Conservation (phyloP, 768 basidiomycete genomes). For the Pleurotus eryngii region DNA sequence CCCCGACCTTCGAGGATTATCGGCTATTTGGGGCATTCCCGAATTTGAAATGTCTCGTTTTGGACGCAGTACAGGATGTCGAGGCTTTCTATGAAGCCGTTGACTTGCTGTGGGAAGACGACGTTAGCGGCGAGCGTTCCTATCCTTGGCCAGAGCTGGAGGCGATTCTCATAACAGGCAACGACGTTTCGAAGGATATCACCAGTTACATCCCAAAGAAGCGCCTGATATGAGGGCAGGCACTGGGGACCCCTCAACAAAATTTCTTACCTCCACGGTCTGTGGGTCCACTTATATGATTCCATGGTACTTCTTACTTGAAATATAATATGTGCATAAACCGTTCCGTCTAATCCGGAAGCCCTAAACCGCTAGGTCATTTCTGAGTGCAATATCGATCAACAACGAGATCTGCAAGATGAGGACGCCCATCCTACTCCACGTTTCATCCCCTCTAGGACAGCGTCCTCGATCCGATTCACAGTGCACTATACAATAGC, state of each 20-base stretch:
- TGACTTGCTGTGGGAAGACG: background rate
- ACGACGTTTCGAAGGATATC: background rate
- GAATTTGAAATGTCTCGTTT: background rate
- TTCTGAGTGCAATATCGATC: no score
- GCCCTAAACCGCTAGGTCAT: no score
- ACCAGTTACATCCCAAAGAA: background rate
- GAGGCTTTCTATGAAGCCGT: background rate
- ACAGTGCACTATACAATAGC: no score
- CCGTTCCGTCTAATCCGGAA: no score
- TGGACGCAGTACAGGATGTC: background rate
- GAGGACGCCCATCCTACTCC: no score
- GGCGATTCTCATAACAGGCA: background rate
- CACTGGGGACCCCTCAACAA: background rate
- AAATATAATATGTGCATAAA: no score
- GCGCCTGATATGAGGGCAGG: background rate
- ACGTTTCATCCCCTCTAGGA: no score
- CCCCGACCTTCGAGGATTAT: constrained; percentile 3
- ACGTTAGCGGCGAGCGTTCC: background rate
- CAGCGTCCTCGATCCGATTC: no score
- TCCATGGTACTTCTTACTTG: no score
- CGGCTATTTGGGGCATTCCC: constrained; percentile 4
- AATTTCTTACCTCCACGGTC: no score
- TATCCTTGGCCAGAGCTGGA: background rate
- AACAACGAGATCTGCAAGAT: no score
- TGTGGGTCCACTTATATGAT: no score